Conservation (phyloP, 2,329 filamentous ascomycete genomes). For the Botrytis paeoniae region DNA sequence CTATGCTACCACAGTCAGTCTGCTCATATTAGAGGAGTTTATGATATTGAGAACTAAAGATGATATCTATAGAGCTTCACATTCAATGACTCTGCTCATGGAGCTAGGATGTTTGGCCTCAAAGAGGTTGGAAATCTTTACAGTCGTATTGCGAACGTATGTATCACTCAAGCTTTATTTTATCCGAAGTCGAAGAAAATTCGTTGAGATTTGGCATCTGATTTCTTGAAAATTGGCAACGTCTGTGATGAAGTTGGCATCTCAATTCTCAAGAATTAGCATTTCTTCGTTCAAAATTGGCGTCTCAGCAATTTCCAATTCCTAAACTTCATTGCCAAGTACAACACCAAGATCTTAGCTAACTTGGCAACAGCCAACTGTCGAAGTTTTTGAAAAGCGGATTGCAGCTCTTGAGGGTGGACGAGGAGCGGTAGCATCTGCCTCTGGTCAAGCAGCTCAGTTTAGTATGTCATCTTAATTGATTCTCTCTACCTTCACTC, state of each 20-base stretch:
- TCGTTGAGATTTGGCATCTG: conserved; percentile 16
- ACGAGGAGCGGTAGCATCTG: conserved; percentile 76
- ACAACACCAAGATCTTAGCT: conserved; percentile 14
- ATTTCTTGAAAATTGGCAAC: conserved; percentile 10
- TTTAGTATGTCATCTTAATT: conserved; percentile 52
- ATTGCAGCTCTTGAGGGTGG: conserved; percentile 94
- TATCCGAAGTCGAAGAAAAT: not conserved
- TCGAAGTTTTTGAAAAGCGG: conserved; percentile 93
- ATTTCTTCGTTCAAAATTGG: not conserved
- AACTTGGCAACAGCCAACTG: conserved; percentile 62
- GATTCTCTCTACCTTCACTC: not conserved
- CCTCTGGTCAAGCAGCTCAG: conserved; percentile 86
- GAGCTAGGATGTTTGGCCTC: conserved; percentile 89
- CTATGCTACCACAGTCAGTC: conserved; percentile 75
- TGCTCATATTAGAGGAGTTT: not conserved
- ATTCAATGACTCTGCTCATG: conserved; percentile 96
- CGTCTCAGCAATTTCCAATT: conserved; percentile 7
- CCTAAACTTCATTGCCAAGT: conserved; percentile 5
- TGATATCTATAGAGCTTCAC: conserved; percentile 64
- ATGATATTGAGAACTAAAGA: conserved; percentile 21
- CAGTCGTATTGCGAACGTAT: conserved; percentile 88
- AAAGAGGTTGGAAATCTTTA: conserved; percentile 97
- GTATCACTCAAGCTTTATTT: not conserved
- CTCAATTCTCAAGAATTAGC: not conserved
- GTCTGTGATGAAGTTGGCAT: conserved; percentile 3